Evolutionary conservation across 2,329 filamentous ascomycete genomes (phyloP), one percentile per base, ranked within the genome.

Genomic region (Sphaerulina musiva): DNA sequence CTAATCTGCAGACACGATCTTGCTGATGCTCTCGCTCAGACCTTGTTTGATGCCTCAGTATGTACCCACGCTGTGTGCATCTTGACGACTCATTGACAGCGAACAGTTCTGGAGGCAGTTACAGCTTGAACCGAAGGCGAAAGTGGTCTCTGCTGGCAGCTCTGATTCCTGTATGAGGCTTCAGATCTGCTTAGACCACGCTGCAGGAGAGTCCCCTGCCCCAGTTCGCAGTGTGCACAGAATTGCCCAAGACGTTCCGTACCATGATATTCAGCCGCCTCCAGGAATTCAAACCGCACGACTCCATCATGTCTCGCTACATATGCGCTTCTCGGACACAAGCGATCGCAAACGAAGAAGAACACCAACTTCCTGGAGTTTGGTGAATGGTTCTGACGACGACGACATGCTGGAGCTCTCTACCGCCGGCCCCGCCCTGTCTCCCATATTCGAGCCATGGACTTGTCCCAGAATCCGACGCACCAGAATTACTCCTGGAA

Each of bases 221-320:
- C 6, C n/a, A 26, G 9, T 29, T 20, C 55, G 44, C 39, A 42
- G 46, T 40, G 32, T 52, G 23, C 64, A 66, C 45, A 65, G 62
- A 46, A 57, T 66, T 23, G 50, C 45, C 5, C 39, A 51, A 12
- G 59, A 53, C 14, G 57, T 63, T n/a, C 63, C 65, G 6, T 46
- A 68, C 12, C 43, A 56, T 23, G 54, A 64, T 32, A 45, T 62
- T 11, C 44, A 54, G 20, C 53, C 57, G n/a, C 60, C 59, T 14
- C 12, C 45, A 23, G 58, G 57, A 4, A 46, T 61, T 6, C 44
- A 2, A 12, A 53, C 40, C 14, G 39, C 49, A 14, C 31, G 50
- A 29, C 50, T 62, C 29, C 54, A 69, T 4, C 62, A 59, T 6
- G 60, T 74, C 2, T 57, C 55, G 14, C 56, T 74, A 2, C 49